A percentile compares a stretch with the other conserved stretches of the same genome.
phyloP scores from a whole-genome alignment of 2,329 filamentous ascomycete species.

The Endothia cerciana region DNA sequence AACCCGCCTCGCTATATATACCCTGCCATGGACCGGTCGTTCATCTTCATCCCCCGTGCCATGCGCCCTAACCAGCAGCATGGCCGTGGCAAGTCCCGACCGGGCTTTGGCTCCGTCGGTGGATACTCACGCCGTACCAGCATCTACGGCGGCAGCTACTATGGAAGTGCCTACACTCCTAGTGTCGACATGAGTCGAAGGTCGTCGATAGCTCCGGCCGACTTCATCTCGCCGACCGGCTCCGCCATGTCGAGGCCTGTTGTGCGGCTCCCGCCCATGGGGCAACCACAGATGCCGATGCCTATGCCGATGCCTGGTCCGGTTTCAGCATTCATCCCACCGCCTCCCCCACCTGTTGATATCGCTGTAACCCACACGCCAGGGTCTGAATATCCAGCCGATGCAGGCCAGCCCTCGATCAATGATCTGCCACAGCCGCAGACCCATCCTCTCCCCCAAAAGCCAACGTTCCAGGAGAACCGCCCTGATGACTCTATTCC shows the following conservation, averaged over 20 bases:
- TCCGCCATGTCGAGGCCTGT: slow-evolving; percentile 82
- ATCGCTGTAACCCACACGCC: slow-evolving; percentile 25
- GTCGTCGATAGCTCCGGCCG: slow-evolving; percentile 76
- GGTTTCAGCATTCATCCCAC: slow-evolving; percentile 30
- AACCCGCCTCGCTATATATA: slow-evolving; percentile 85
- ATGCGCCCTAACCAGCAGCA: slow-evolving; percentile 91
- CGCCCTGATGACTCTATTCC: slow-evolving; percentile 56
- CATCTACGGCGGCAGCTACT: slow-evolving; percentile 70
- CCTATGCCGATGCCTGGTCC: slow-evolving; percentile 34
- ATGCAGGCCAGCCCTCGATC: slow-evolving; percentile 44
- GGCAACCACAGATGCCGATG: slow-evolving; percentile 34
- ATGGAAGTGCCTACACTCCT: slow-evolving; percentile 79
- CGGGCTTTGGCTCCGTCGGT: slow-evolving; percentile 69
- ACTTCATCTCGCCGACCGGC: slow-evolving; percentile 77
- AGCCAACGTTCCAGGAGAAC: slow-evolving; percentile 61
- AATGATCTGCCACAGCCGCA: slow-evolving; percentile 61
- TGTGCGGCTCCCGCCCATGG: slow-evolving; percentile 77
- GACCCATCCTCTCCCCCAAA: slow-evolving; percentile 61
- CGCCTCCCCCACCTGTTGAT: slow-evolving; percentile 30
- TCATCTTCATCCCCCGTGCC: slow-evolving; percentile 96
- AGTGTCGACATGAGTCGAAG: slow-evolving; percentile 85
- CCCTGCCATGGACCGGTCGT: slow-evolving; percentile 86
- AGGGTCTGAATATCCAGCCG: slow-evolving; percentile 20
- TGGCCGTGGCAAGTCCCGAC: slow-evolving; percentile 73
- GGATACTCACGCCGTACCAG: slow-evolving; percentile 81